Evolutionary conservation across 371 early-diverging fungal species (phyloP).

Genomic region (Mucor sp.): DNA sequence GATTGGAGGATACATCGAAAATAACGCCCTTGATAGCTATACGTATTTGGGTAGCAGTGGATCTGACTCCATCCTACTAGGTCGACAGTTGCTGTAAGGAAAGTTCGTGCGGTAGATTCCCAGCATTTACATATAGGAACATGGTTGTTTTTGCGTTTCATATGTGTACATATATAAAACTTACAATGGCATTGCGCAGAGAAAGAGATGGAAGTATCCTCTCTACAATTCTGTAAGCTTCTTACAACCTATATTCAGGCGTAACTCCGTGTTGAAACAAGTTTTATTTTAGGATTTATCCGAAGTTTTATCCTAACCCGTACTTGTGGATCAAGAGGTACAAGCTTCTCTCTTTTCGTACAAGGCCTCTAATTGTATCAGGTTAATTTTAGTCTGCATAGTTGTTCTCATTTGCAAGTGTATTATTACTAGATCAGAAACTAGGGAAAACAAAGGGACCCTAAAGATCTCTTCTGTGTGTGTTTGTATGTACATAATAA

Average conservation of each 20-base stretch:
- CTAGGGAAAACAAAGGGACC: not conserved
- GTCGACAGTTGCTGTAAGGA: not conserved
- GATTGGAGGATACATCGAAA: not conserved
- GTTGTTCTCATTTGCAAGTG: not conserved
- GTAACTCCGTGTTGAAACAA: not conserved
- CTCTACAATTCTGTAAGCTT: not conserved
- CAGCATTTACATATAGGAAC: not conserved
- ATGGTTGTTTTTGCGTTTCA: not conserved
- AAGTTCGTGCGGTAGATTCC: not conserved
- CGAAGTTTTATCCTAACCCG: not conserved
- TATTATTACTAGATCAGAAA: not conserved
- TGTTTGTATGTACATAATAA: not conserved
- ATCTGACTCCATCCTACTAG: not conserved
- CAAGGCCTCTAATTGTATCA: not conserved
- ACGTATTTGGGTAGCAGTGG: not conserved
- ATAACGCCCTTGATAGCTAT: not conserved
- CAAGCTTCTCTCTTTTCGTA: not conserved
- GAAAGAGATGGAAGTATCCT: not conserved
- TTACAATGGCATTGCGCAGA: not conserved
- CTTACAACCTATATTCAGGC: not conserved
- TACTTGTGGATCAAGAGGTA: not conserved
- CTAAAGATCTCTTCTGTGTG: not conserved
- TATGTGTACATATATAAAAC: not conserved
- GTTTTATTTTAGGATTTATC: not conserved
- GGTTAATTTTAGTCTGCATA: not conserved